Evolutionary conservation across 768 basidiomycete species (phyloP).

Genomic region (Lentinula raphanica): DNA sequence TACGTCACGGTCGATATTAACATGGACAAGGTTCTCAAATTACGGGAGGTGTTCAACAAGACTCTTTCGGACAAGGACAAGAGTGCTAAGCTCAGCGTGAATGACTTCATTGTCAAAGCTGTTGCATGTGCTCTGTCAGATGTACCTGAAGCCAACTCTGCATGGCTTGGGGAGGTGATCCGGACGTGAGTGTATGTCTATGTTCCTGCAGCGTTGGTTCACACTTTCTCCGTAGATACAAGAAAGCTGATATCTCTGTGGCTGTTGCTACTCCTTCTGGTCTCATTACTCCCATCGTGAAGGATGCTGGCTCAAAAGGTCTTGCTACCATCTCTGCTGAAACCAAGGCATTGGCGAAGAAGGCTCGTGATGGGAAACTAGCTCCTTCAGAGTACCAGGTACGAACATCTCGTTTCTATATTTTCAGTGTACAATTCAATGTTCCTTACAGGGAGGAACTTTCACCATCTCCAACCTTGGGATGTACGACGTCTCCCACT

Average conservation of each 20-base stretch:
- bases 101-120: constrained; percentile 98
- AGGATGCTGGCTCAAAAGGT: constrained; percentile 89
- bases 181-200: constrained; percentile 65
- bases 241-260: constrained; percentile 94
- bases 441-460: constrained; percentile 70
- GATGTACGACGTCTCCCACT: constrained; percentile 93
- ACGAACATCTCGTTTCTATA: constrained; percentile 6
- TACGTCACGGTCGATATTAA: constrained; percentile 92
- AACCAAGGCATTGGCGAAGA: constrained; percentile 88
- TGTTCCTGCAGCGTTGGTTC: background rate
- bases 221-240: constrained; percentile 54
- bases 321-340: constrained; percentile 89
- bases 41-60: constrained; percentile 95
- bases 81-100: constrained; percentile 88
- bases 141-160: constrained; percentile 96
- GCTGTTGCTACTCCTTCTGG: constrained; percentile 96
- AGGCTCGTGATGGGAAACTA: constrained; percentile 95
- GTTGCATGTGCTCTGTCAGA: constrained; percentile 85
- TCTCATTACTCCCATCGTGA: constrained; percentile 95
- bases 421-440: background rate
- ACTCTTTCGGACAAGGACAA: constrained; percentile 83
- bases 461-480: constrained; percentile 99
- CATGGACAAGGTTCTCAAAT: constrained; percentile 94
- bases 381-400: constrained; percentile 96
- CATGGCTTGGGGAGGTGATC: constrained; percentile 95